Conservation (phyloP, 1,139 yeast species). For the Meyerozyma athensensis region DNA sequence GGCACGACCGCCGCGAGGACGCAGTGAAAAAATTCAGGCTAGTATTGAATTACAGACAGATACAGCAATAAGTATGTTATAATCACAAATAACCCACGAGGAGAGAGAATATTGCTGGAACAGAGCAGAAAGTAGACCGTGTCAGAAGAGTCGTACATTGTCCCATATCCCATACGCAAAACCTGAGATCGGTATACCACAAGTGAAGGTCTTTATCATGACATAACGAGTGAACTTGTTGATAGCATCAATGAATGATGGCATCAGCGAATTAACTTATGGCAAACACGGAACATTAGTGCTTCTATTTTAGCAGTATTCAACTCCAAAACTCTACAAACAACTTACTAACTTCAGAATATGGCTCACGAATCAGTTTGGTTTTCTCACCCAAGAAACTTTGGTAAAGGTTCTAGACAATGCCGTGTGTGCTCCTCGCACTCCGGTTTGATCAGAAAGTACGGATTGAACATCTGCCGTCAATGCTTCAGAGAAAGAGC, state of each 20-base stretch:
- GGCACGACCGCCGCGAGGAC: constrained; percentile 3
- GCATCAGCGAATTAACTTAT: too few relatives aligned
- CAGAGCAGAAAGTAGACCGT: neutral
- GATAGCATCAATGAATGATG: too few relatives aligned
- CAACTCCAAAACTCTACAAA: neutral
- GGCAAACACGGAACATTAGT: too few relatives aligned
- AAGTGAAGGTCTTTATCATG: too few relatives aligned
- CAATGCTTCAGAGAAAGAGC: constrained; percentile 99
- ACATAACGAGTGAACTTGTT: too few relatives aligned
- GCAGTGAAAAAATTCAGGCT: constrained; percentile 1
- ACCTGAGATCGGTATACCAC: too few relatives aligned
- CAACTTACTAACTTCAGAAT: constrained; percentile 22
- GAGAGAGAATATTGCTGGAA: neutral
- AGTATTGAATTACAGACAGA: constrained; percentile 2
- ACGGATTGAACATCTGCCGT: constrained; percentile 99
- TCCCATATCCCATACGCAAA: too few relatives aligned
- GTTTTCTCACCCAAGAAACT: constrained; percentile 99
- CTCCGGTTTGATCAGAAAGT: constrained; percentile 99
- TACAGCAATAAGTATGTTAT: constrained; percentile 3
- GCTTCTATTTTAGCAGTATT: too few relatives aligned
- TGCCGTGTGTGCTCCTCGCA: constrained; percentile 99
- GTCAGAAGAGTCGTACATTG: too few relatives aligned
- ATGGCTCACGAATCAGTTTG: constrained; percentile 99
- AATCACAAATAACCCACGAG: neutral
- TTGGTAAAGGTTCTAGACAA: constrained; percentile 99